Evolutionary conservation across 1,284 basidiomycete genomes (phyloP).

Genomic region (Anthracocystis setariae): DNA sequence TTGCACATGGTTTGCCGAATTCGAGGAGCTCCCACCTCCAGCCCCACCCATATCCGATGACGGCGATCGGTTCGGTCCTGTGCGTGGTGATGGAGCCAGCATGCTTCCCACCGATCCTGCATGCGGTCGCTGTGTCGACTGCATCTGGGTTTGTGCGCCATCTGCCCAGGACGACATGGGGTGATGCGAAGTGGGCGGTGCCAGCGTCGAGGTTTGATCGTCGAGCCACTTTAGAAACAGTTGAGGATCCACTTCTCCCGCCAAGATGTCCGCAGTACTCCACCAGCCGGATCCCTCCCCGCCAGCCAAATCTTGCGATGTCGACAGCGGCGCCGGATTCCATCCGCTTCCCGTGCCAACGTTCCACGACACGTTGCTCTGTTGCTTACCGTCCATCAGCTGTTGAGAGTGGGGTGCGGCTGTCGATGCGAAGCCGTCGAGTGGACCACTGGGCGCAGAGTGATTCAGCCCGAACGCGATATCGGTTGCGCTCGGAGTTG

Average conservation of each 20-base stretch:
- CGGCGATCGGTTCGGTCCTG: slow-evolving; percentile 10
- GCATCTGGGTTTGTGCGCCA: slow-evolving; percentile 7
- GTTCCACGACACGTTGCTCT: neutral
- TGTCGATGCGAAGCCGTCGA: too few relatives aligned
- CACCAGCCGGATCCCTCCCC: slow-evolving; percentile 39
- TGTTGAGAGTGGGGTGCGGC: neutral
- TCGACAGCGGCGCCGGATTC: slow-evolving; percentile 6
- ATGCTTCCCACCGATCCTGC: slow-evolving; percentile 17
- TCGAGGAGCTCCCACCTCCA: slow-evolving; percentile 5
- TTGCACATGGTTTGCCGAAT: neutral
- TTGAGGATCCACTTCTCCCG: slow-evolving; percentile 50
- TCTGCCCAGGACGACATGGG: slow-evolving; percentile 41
- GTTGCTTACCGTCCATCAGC: neutral
- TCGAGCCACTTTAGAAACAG: slow-evolving; percentile 49
- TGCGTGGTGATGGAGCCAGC: slow-evolving; percentile 3
- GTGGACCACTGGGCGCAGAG: too few relatives aligned
- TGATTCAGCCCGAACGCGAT: too few relatives aligned
- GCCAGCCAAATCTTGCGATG: slow-evolving; percentile 18
- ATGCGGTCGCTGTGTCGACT: slow-evolving; percentile 6
- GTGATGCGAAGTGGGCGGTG: slow-evolving; percentile 40
- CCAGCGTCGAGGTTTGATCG: slow-evolving; percentile 41
- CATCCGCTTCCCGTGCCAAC: slow-evolving; percentile 6
- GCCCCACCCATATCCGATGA: slow-evolving; percentile 7
- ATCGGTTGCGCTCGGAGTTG: too few relatives aligned
- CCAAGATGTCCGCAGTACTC: slow-evolving; percentile 45